A percentile compares a stretch with the other conserved stretches of the same genome.
These are phyloP conservation scores for Pyrenophora graminea DNA, from an alignment of 2,329 filamentous ascomycete species.

Conservation along the genomic window DNA sequence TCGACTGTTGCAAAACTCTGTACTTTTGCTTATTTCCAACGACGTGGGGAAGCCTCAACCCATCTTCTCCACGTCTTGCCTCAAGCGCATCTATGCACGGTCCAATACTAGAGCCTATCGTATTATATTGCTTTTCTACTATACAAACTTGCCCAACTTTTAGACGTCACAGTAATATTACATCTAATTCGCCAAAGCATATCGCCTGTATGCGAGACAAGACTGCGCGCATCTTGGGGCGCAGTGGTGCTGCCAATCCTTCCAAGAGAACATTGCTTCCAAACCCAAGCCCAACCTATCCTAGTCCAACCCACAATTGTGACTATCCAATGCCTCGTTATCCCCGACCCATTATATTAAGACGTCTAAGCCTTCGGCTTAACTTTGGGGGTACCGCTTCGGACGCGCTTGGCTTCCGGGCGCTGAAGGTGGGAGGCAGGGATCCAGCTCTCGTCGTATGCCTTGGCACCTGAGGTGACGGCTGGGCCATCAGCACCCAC, in stretches of 20 bases:
- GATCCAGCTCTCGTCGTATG: conserved; percentile 93
- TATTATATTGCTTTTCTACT: conserved; percentile 18
- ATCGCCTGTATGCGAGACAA: not conserved
- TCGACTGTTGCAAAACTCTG: too few relatives aligned
- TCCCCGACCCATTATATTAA: not conserved
- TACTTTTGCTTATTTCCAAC: too few relatives aligned
- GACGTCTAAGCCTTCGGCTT: conserved; percentile 39
- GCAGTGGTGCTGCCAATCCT: not conserved
- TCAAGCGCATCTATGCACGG: not conserved
- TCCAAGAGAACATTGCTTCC: not conserved
- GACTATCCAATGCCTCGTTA: too few relatives aligned
- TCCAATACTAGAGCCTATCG: not conserved
- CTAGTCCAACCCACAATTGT: too few relatives aligned
- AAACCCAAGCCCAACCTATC: not conserved
- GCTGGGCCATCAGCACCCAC: conserved; percentile 73
- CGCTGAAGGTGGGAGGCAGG: conserved; percentile 86
- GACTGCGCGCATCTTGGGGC: not conserved
- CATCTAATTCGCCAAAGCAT: conserved; percentile 16
- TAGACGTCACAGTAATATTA: conserved; percentile 15
- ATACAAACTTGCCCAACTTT: conserved; percentile 25
- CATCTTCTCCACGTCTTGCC: not conserved
- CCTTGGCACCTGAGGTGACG: conserved; percentile 70
- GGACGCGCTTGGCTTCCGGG: conserved; percentile 69
- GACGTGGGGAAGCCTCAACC: not conserved
- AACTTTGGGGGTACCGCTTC: conserved; percentile 51